Conservation (phyloP, 2,329 filamentous ascomycete species). For the Aspergillus transmontanensis region DNA sequence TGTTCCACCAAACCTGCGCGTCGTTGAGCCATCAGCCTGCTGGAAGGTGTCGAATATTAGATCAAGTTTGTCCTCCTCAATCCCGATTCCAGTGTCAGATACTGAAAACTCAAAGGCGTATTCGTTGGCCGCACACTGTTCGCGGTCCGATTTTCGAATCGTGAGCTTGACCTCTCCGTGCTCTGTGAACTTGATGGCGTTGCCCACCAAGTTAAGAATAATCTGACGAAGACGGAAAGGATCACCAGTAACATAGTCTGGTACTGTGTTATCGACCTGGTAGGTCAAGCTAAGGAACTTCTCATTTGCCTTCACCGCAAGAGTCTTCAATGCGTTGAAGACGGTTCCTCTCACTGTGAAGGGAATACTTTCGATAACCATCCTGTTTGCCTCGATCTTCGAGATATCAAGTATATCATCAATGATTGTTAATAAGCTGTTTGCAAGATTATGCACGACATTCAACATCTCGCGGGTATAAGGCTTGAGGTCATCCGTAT, state of each 20-base stretch:
- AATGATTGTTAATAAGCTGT: slow-evolving; percentile 95
- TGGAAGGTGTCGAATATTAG: slow-evolving; percentile 99
- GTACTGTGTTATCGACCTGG: slow-evolving; percentile 88
- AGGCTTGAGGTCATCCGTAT: slow-evolving; percentile 90
- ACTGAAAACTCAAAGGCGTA: slow-evolving; percentile 96
- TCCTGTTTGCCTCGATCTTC: slow-evolving; percentile 89
- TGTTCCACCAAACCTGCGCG: slow-evolving; percentile 91
- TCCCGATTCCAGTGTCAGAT: slow-evolving; percentile 94
- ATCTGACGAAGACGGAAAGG: slow-evolving; percentile 96
- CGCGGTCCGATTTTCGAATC: slow-evolving; percentile 72
- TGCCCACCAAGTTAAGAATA: slow-evolving; percentile 94
- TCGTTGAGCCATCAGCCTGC: slow-evolving; percentile 96
- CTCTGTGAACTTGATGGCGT: slow-evolving; percentile 98
- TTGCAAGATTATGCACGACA: slow-evolving; percentile 94
- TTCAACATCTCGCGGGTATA: slow-evolving; percentile 98
- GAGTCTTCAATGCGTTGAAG: slow-evolving; percentile 94
- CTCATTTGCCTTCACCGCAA: slow-evolving; percentile 97
- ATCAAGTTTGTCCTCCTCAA: slow-evolving; percentile 91
- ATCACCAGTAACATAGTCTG: slow-evolving; percentile 93
- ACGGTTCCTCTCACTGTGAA: slow-evolving; percentile 93
- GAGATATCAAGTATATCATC: slow-evolving; percentile 74
- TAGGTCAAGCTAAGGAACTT: slow-evolving; percentile 92
- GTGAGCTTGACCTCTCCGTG: slow-evolving; percentile 93
- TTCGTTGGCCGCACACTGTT: slow-evolving; percentile 69
- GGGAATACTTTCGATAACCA: slow-evolving; percentile 97